phyloP scores from a whole-genome alignment of 768 basidiomycete species.

The Tricholoma sp. region DNA sequence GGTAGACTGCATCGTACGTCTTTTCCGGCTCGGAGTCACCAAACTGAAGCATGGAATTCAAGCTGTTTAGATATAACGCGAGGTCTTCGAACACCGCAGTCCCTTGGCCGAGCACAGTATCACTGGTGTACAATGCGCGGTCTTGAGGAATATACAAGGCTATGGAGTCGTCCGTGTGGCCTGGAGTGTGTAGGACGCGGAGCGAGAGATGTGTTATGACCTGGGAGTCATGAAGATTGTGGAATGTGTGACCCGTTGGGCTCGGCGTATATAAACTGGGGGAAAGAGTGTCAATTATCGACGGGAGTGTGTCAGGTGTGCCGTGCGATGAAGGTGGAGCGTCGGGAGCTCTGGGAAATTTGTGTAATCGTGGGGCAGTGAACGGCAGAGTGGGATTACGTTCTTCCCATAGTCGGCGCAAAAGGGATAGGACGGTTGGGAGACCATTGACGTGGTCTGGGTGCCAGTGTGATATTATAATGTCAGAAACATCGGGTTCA shows the following conservation, averaged over 20 bases:
- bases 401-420: conserved; percentile 58
- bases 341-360: conserved; percentile 44
- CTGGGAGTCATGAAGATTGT: conserved; percentile 57
- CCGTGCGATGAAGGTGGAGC: conserved; percentile 14
- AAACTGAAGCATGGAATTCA: conserved; percentile 53
- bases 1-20: conserved; percentile 59
- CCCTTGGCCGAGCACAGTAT: conserved; percentile 88
- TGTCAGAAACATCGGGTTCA: conserved; percentile 72
- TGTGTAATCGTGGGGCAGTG: conserved; percentile 70
- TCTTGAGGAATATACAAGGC: conserved; percentile 67
- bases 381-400: conserved; percentile 43
- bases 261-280: conserved; percentile 41
- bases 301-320: conserved; percentile 31
- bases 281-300: conserved; percentile 35
- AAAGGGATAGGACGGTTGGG: conserved; percentile 59
- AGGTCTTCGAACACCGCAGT: conserved; percentile 89
- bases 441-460: conserved; percentile 82
- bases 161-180: conserved; percentile 87
- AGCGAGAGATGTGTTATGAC: conserved; percentile 42
- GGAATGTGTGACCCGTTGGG: conserved; percentile 40
- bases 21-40: conserved; percentile 18
- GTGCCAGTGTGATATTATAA: conserved; percentile 91
- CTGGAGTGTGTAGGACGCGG: conserved; percentile 78
- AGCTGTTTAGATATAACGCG: conserved; percentile 57
- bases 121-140: conserved; percentile 79